Base-by-base conservation (phyloP, 371 early-diverging fungal genomes). In the Gilbertella persicaria region DNA sequence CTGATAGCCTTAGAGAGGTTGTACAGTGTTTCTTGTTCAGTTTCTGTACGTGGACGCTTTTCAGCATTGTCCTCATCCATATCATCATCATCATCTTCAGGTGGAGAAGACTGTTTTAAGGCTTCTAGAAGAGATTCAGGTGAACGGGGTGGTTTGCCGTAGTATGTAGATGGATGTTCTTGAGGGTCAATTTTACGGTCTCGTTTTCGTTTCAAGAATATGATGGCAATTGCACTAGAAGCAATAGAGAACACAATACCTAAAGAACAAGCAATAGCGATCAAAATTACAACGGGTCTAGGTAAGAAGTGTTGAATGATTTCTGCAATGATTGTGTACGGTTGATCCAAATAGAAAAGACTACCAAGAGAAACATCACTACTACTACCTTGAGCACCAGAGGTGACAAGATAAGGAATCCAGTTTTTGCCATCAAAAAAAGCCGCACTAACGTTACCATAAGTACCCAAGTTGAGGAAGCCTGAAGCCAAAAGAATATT, bases 201-300 rank as follows among this genome's bases (percentile, higher is more conserved):
- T 10, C 62, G 52, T 24, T 60, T 58, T 50, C 69, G 53, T 29
- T 69, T 78, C 38, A 71, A 24, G 44, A 52, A 64, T 14, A 79
- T 24, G 7, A 73, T 66, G 2, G 62, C 16, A 52, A 90, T 67
- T 2, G 84, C 85, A 21, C 73, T 45, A 3, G 83, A 55, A n/a
- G 90, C 86, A 44, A 90, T 82, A 10, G 85, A 53, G 46, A 85
- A 76, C 4, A 88, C 87, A 16, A 90, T 70, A 13, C 76, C 85
- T 14, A 90, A 68, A 1, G 90, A 81, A 9, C 84, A 75, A 20
- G 84, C 89, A 23, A 87, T 63, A 8, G 91, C 79, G 35, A 88
- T 80, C 5, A 90, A 60, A 30, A 91, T 82, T 4, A 91, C 85
- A 46, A 86, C 54, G 0, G 85, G 80, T 0, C 79, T 55, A 1